These are phyloP conservation scores for Bipolaris sorokiniana DNA, from an alignment of 2,329 filamentous ascomycete species.

Conservation along the genomic window DNA sequence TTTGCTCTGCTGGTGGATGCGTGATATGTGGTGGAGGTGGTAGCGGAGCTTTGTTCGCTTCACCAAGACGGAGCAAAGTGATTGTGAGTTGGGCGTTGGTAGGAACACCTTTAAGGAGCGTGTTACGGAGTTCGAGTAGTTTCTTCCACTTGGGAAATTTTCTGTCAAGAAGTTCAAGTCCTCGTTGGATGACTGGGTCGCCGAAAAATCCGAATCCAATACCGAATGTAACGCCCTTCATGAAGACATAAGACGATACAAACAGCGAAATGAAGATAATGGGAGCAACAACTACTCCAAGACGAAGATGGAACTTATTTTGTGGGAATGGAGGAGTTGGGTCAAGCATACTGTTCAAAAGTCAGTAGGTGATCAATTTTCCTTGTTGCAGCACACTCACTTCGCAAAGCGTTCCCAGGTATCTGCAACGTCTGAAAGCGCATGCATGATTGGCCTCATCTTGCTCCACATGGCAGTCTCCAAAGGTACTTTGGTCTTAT, in stretches of 20 bases:
- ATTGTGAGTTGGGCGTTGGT: slow-evolving; percentile 85
- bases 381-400: slow-evolving; percentile 41
- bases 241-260: slow-evolving; percentile 58
- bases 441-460: slow-evolving; percentile 75
- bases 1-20: slow-evolving; percentile 56
- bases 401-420: slow-evolving; percentile 69
- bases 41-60: slow-evolving; percentile 79
- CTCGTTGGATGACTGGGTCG: slow-evolving; percentile 71
- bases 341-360: slow-evolving; percentile 48
- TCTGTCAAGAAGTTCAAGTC: slow-evolving; percentile 64
- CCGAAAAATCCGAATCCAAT: slow-evolving; percentile 81
- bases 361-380: slow-evolving; percentile 6
- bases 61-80: slow-evolving; percentile 80
- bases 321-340: slow-evolving; percentile 57
- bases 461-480: slow-evolving; percentile 78
- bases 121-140: slow-evolving; percentile 74
- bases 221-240: slow-evolving; percentile 69
- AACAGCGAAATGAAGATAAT: slow-evolving; percentile 53
- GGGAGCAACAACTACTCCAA: slow-evolving; percentile 55
- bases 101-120: slow-evolving; percentile 78
- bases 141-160: slow-evolving; percentile 75
- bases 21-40: slow-evolving; percentile 62
- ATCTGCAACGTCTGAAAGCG: slow-evolving; percentile 64
- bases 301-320: slow-evolving; percentile 52
- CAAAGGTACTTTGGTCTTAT: slow-evolving; percentile 81